Evolutionary conservation across 306 rosid genomes (phyloP).

Genomic region (Fragaria iinumae): DNA sequence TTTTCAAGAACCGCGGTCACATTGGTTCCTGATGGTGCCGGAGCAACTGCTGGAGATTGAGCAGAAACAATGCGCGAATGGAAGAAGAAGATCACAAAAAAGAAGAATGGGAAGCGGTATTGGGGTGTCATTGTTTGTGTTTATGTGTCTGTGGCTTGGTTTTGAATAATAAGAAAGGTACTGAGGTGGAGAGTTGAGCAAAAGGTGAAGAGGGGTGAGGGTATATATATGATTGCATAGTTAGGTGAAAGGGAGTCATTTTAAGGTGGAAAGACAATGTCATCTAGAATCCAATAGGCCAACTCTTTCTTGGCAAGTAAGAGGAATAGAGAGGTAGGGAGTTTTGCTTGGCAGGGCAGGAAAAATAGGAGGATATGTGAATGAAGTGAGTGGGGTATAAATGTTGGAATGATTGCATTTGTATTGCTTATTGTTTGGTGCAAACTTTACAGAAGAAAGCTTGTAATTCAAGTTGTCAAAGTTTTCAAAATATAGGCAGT

Average conservation of each 20-base stretch:
- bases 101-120: slow-evolving; percentile 13
- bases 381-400: slow-evolving; percentile 10
- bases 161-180: not conserved
- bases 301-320: slow-evolving; percentile 18
- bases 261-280: slow-evolving; percentile 51
- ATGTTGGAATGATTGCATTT: not conserved
- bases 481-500: slow-evolving; percentile 1
- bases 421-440: slow-evolving; percentile 17
- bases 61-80: slow-evolving; percentile 27
- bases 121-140: slow-evolving; percentile 8
- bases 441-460: slow-evolving; percentile 19
- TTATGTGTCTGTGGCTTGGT: not conserved
- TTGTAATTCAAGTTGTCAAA: slow-evolving; percentile 26
- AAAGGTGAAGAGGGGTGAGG: slow-evolving; percentile 12
- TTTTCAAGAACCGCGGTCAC: slow-evolving; percentile 69
- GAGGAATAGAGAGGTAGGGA: slow-evolving; percentile 23
- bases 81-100: slow-evolving; percentile 9
- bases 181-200: slow-evolving; percentile 20
- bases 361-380: slow-evolving; percentile 20
- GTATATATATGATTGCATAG: slow-evolving; percentile 19
- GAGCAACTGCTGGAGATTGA: slow-evolving; percentile 45
- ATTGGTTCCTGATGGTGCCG: slow-evolving; percentile 65
- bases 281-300: slow-evolving; percentile 22
- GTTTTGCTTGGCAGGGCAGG: slow-evolving; percentile 40
- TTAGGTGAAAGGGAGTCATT: slow-evolving; percentile 57